Evolutionary conservation across 1,139 yeast species (phyloP).

Genomic region (Protomyces inouyei): DNA sequence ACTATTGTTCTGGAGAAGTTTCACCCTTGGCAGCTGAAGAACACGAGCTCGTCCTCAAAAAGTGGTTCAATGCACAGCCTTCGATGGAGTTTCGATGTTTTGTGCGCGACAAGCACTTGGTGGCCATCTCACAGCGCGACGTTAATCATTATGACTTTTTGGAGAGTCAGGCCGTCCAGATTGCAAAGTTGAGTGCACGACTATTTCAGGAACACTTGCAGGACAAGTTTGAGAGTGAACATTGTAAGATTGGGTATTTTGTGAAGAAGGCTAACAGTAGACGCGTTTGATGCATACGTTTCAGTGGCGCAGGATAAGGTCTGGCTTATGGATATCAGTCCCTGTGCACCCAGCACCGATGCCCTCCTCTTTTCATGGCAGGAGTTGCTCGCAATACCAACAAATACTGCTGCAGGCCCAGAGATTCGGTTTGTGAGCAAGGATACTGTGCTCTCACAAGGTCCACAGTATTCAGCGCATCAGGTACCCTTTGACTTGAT

Average conservation of each 20-base stretch:
- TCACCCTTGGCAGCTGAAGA: slow-evolving; percentile 35
- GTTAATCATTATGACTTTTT: slow-evolving; percentile 73
- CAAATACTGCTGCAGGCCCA: slow-evolving; percentile 36
- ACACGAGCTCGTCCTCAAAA: slow-evolving; percentile 66
- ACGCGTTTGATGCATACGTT: slow-evolving; percentile 73
- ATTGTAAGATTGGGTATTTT: slow-evolving; percentile 37
- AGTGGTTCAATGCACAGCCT: slow-evolving; percentile 80
- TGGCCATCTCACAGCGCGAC: slow-evolving; percentile 82
- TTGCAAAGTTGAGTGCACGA: slow-evolving; percentile 49
- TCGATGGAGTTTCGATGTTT: slow-evolving; percentile 87
- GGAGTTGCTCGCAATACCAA: slow-evolving; percentile 50
- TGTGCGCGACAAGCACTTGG: slow-evolving; percentile 55
- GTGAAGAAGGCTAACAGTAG: slow-evolving; percentile 3
- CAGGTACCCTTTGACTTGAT: slow-evolving; percentile 88
- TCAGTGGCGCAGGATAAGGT: slow-evolving; percentile 68
- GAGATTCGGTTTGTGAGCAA: slow-evolving; percentile 66
- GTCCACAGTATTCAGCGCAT: slow-evolving; percentile 74
- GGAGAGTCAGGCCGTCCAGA: slow-evolving; percentile 45
- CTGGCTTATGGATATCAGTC: slow-evolving; percentile 75
- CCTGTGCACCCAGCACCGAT: slow-evolving; percentile 73
- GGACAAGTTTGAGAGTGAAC: slow-evolving; percentile 50
- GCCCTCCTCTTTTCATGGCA: slow-evolving; percentile 77
- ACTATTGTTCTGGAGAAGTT: slow-evolving; percentile 37
- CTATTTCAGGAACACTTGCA: slow-evolving; percentile 53
- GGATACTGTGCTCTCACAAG: slow-evolving; percentile 57